Conservation (phyloP, 1,139 yeast species). For the Pichia sp. region DNA sequence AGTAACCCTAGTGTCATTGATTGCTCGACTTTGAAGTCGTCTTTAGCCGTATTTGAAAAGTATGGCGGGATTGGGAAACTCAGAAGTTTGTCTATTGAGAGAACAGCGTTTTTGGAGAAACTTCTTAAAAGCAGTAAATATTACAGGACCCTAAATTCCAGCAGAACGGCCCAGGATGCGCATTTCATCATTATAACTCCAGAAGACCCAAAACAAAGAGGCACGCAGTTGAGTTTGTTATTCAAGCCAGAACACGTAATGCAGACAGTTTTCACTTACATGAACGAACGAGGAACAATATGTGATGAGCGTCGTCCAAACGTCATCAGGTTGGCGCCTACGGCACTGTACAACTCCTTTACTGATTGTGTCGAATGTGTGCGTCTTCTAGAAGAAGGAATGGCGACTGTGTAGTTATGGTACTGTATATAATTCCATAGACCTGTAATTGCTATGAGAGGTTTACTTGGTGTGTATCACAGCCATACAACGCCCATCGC, state of each 20-base stretch:
- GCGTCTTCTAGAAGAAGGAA: slow-evolving; percentile 32
- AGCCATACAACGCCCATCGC: no score
- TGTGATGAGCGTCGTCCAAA: slow-evolving; percentile 88
- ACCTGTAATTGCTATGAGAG: no score
- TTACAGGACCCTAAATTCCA: slow-evolving; percentile 30
- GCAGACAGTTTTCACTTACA: slow-evolving; percentile 47
- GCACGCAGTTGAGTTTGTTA: slow-evolving; percentile 71
- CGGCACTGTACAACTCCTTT: slow-evolving; percentile 74
- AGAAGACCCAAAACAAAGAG: slow-evolving; percentile 45
- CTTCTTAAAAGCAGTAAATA: slow-evolving; percentile 36
- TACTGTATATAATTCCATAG: no score
- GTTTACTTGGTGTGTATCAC: no score
- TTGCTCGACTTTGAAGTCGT: slow-evolving; percentile 60
- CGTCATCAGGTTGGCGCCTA: slow-evolving; percentile 79
- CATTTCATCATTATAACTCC: slow-evolving; percentile 74
- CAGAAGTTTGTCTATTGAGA: slow-evolving; percentile 44
- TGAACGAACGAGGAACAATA: slow-evolving; percentile 54
- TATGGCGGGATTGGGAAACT: slow-evolving; percentile 59
- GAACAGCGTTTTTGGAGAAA: slow-evolving; percentile 52
- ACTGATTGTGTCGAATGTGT: slow-evolving; percentile 48
- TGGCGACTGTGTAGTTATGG: not conserved
- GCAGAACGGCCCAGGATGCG: slow-evolving; percentile 7
- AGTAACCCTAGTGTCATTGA: slow-evolving; percentile 90
- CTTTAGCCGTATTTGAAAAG: slow-evolving; percentile 51
- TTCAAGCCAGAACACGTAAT: slow-evolving; percentile 57